Evolutionary conservation across 306 rosid species (phyloP).

Genomic region (Acacia acuminata): DNA sequence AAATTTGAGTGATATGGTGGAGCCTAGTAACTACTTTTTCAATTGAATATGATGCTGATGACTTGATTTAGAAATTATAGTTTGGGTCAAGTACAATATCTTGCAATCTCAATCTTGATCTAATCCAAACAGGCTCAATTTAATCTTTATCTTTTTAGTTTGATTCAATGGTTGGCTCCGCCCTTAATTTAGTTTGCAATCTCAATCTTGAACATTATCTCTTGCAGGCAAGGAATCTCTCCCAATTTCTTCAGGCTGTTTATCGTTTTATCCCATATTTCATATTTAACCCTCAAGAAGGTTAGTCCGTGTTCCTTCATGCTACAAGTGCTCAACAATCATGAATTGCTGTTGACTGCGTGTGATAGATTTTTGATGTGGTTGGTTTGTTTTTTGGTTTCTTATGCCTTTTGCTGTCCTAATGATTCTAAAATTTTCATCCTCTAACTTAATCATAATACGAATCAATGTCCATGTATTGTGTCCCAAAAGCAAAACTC

Average conservation of each 20-base stretch:
- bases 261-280: constrained; percentile 90
- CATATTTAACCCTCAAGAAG: constrained; percentile 93
- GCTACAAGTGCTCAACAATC: constrained; percentile 8
- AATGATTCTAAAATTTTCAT: not conserved
- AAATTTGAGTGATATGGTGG: not conserved
- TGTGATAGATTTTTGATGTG: not conserved
- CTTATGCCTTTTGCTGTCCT: not conserved
- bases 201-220: constrained; percentile 1
- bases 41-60: not conserved
- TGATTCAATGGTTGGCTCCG: not conserved
- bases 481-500: not conserved
- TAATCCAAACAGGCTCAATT: not conserved
- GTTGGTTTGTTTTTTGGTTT: constrained; percentile 9
- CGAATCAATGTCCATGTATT: not conserved
- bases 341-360: not conserved
- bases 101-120: not conserved
- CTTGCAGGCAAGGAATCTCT: constrained; percentile 91
- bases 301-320: constrained; percentile 39
- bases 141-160: not conserved
- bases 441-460: not conserved
- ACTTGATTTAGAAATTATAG: not conserved
- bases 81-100: not conserved
- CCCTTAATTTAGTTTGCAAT: not conserved
- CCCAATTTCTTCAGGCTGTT: constrained; percentile 76
- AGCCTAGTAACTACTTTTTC: not conserved